These are phyloP conservation scores for Starmerella stigmatis DNA, from an alignment of 805 yeast species.

Conservation along the genomic window DNA sequence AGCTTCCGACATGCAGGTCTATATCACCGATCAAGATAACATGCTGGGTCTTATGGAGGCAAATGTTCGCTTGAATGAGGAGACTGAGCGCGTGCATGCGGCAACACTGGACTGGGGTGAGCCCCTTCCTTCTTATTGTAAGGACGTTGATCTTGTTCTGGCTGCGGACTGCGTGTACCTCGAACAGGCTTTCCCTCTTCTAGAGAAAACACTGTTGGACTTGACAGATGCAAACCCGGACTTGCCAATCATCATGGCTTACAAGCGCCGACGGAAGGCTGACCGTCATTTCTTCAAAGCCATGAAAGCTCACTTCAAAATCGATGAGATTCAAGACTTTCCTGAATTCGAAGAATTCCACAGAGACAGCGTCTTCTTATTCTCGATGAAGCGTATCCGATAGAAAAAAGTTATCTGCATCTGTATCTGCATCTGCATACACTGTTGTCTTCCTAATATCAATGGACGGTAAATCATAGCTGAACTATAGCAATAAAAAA, in stretches of 20 bases:
- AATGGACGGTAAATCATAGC: too few relatives aligned
- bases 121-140: conserved; percentile 33
- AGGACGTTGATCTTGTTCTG: conserved; percentile 36
- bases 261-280: conserved; percentile 44
- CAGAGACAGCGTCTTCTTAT: conserved; percentile 36
- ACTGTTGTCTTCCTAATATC: too few relatives aligned
- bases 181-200: conserved; percentile 44
- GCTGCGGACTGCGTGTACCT: conserved; percentile 56
- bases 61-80: conserved; percentile 37
- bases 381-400: conserved; percentile 29
- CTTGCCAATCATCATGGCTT: conserved; percentile 43
- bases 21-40: conserved; percentile 41
- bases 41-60: conserved; percentile 40
- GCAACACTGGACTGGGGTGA: conserved; percentile 41
- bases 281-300: conserved; percentile 33
- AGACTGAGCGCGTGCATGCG: conserved; percentile 34
- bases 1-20: conserved; percentile 31
- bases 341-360: conserved; percentile 29
- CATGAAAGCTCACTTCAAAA: conserved; percentile 27
- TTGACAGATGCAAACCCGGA: conserved; percentile 30
- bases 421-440: neutral
- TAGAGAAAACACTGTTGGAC: conserved; percentile 41
- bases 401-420: neutral
- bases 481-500: too few relatives aligned
- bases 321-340: conserved; percentile 27